phyloP scores from a whole-genome alignment of 352 stramenopile species.

The Phytophthora pluvialis region DNA sequence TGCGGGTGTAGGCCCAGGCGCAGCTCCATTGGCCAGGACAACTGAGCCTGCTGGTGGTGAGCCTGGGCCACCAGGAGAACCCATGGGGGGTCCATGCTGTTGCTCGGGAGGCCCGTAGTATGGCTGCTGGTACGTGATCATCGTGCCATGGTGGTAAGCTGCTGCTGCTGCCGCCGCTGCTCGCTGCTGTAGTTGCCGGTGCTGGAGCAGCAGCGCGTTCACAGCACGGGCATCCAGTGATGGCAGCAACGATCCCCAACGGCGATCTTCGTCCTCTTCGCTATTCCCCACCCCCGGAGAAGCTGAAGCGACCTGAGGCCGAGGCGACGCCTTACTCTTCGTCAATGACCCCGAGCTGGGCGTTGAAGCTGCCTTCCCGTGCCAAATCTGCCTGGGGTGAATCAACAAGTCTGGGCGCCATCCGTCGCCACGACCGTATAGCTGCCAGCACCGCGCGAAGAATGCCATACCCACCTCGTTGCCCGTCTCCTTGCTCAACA shows the following conservation, averaged over 20 bases:
- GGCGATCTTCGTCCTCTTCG: slow-evolving; percentile 40
- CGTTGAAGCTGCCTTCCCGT: slow-evolving; percentile 38
- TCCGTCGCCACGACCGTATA: slow-evolving; percentile 74
- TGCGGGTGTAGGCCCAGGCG: slow-evolving; percentile 8
- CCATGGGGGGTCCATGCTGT: slow-evolving; percentile 19
- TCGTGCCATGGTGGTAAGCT: slow-evolving; percentile 37
- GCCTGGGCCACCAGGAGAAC: neutral
- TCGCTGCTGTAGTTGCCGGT: slow-evolving; percentile 45
- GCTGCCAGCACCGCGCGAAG: slow-evolving; percentile 64
- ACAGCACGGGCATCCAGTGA: slow-evolving; percentile 32
- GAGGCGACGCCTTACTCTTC: slow-evolving; percentile 25
- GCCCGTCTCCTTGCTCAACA: slow-evolving; percentile 24
- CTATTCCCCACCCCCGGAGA: slow-evolving; percentile 20
- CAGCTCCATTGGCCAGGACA: slow-evolving; percentile 24
- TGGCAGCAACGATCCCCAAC: slow-evolving; percentile 47
- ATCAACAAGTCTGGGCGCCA: slow-evolving; percentile 83
- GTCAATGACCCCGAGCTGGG: slow-evolving; percentile 29
- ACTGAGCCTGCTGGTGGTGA: slow-evolving; percentile 6
- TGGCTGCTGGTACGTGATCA: slow-evolving; percentile 42
- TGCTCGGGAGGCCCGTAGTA: slow-evolving; percentile 36
- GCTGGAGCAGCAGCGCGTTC: slow-evolving; percentile 40
- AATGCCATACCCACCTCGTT: slow-evolving; percentile 51
- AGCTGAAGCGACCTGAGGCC: slow-evolving; percentile 22
- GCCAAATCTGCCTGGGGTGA: slow-evolving; percentile 79
- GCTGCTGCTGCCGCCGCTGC: slow-evolving; percentile 32